Conservation (phyloP, 192 early-diverging fungal species). For the Backusella sp. region DNA sequence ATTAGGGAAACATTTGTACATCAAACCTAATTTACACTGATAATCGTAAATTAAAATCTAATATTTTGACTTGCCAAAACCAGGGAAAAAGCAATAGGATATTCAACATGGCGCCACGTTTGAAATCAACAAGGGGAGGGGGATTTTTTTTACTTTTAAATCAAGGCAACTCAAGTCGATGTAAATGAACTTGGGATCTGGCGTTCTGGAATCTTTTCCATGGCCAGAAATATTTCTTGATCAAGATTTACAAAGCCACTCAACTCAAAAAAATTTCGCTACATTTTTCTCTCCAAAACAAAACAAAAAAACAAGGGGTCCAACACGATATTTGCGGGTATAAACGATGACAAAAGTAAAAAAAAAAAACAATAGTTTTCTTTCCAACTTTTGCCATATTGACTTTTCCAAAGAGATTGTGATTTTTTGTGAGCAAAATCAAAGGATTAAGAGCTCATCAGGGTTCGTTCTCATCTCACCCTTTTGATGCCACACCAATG, state of each 20-base stretch:
- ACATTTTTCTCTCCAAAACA: not conserved
- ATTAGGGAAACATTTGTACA: too few species aligned
- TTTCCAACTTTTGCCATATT: not conserved
- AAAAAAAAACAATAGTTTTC: not conserved
- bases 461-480: slow-evolving; percentile 44
- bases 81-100: too few species aligned
- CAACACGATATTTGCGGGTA: not conserved
- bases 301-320: not conserved
- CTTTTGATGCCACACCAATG: slow-evolving; percentile 8
- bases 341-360: slow-evolving; percentile 1
- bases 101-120: too few species aligned
- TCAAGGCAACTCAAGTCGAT: too few species aligned
- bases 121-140: too few species aligned
- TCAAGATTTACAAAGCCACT: not conserved
- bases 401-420: slow-evolving; percentile 28
- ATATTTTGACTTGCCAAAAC: too few species aligned
- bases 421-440: slow-evolving; percentile 20
- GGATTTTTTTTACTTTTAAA: too few species aligned
- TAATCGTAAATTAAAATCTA: too few species aligned
- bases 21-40: too few species aligned
- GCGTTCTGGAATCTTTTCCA: not conserved
- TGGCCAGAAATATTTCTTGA: not conserved
- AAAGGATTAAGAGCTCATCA: slow-evolving; percentile 22
- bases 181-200: too few species aligned
- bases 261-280: not conserved